Evolutionary conservation across 257 asterid genomes (phyloP).

Genomic region (Thymus quinquecostatus): DNA sequence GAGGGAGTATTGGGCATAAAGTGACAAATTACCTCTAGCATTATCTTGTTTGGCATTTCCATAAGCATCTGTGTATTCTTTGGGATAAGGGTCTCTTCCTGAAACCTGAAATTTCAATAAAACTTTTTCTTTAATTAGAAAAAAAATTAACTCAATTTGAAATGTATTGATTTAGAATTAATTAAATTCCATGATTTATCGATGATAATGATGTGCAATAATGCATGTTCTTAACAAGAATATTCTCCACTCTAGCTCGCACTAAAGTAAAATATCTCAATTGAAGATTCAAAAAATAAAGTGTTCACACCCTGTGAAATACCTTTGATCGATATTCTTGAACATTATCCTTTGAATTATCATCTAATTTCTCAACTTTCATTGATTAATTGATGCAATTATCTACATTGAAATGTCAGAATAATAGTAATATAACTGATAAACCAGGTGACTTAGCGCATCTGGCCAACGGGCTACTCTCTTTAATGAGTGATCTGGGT

Average conservation of each 20-base stretch:
- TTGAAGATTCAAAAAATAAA: slow-evolving; percentile 7
- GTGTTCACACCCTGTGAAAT: background rate
- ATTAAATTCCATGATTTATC: background rate
- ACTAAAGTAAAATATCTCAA: slow-evolving; percentile 21
- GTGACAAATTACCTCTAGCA: slow-evolving; percentile 45
- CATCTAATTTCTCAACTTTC: background rate
- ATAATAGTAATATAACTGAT: background rate
- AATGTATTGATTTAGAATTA: background rate
- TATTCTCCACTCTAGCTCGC: slow-evolving; percentile 20
- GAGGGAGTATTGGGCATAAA: too few relatives aligned
- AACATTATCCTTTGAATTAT: background rate
- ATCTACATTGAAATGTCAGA: background rate
- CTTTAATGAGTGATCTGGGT: too few relatives aligned
- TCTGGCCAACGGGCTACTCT: too few relatives aligned
- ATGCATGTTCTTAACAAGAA: slow-evolving; percentile 21
- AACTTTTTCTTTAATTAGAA: background rate
- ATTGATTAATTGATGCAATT: too few relatives aligned
- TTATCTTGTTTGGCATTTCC: slow-evolving; percentile 38
- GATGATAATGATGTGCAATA: slow-evolving; percentile 23
- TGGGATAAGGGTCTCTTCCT: slow-evolving; percentile 47
- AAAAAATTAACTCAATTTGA: background rate
- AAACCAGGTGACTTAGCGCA: background rate
- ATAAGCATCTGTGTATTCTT: slow-evolving; percentile 33
- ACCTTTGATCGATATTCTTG: background rate
- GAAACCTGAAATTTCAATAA: slow-evolving; percentile 46